Percentiles rank a stretch among this genome's conserved stretches.
phyloP scores from a whole-genome alignment of 352 stramenopile genomes.

The Globisporangium nagaii region DNA sequence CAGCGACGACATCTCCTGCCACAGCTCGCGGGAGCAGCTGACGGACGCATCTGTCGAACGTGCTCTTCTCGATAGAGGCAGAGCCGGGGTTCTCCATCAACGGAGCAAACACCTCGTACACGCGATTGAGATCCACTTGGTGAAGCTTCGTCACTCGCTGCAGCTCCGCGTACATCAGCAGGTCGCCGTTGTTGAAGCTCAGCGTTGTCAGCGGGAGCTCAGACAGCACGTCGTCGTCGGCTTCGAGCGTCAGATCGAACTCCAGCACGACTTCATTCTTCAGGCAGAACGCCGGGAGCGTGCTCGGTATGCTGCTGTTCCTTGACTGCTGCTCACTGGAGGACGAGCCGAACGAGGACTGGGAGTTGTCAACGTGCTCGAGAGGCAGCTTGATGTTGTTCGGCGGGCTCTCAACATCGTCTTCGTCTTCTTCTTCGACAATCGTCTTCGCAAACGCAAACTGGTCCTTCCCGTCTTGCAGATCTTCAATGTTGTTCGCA shows the following conservation, averaged over 20 bases:
- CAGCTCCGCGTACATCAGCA: conserved; percentile 79
- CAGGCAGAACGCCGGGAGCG: conserved; percentile 60
- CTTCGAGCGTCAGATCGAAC: conserved; percentile 75
- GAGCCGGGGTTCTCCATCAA: conserved; percentile 49
- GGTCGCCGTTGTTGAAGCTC: conserved; percentile 77
- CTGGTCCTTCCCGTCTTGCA: conserved; percentile 27
- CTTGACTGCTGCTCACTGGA: conserved; percentile 46
- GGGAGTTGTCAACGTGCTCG: conserved; percentile 9
- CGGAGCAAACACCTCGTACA: conserved; percentile 72
- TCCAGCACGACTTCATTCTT: conserved; percentile 84
- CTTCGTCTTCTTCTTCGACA: conserved; percentile 63
- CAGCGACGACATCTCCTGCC: conserved; percentile 41
- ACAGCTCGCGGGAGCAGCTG: conserved; percentile 54
- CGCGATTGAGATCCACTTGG: conserved; percentile 52
- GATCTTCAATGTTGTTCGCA: conserved; percentile 25
- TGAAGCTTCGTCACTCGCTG: conserved; percentile 72
- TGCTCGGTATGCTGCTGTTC: conserved; percentile 48
- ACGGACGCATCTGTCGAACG: conserved; percentile 67
- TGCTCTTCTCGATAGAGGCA: conserved; percentile 73
- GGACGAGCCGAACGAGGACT: conserved; percentile 50
- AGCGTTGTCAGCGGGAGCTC: conserved; percentile 65
- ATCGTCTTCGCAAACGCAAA: conserved; percentile 65
- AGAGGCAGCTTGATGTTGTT: conserved; percentile 8
- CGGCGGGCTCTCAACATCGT: conserved; percentile 18
- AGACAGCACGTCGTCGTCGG: conserved; percentile 48